These are phyloP conservation scores for Arabidopsis hybrid DNA, from an alignment of 441 rosid genomes.

Conservation along the genomic window DNA sequence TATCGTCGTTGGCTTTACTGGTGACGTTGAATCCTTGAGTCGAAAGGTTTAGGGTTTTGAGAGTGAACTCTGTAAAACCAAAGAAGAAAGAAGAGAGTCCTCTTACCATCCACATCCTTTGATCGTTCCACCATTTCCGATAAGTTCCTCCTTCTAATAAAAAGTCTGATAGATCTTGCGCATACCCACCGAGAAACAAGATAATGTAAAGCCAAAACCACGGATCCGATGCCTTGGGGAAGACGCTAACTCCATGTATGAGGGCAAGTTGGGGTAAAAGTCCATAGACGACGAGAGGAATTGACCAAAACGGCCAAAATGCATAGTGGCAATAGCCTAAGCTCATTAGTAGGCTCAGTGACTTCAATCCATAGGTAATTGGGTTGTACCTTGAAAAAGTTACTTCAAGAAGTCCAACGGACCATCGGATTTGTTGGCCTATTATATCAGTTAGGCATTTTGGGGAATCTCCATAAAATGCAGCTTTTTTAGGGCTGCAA, in stretches of 20 bases:
- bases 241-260: conserved; percentile 50
- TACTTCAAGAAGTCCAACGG: conserved; percentile 64
- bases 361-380: conserved; percentile 49
- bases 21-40: conserved; percentile 57
- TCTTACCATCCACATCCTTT: conserved; percentile 64
- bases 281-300: conserved; percentile 59
- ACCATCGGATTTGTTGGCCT: conserved; percentile 71
- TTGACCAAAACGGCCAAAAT: conserved; percentile 54
- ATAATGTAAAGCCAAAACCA: conserved; percentile 64
- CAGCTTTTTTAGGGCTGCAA: conserved; percentile 62
- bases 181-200: conserved; percentile 66
- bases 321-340: conserved; percentile 51
- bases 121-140: conserved; percentile 77
- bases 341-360: conserved; percentile 53
- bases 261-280: conserved; percentile 72
- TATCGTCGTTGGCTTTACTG: conserved; percentile 55
- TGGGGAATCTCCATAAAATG: conserved; percentile 69
- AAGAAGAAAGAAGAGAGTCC: conserved; percentile 56
- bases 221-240: conserved; percentile 68
- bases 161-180: conserved; percentile 57
- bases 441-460: conserved; percentile 52
- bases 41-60: conserved; percentile 54
- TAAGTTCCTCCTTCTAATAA: conserved; percentile 50
- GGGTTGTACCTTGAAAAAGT: conserved; percentile 55
- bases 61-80: conserved; percentile 53